phyloP scores from a whole-genome alignment of 2,329 filamentous ascomycete species.

The Rhytidhysteron rufulum region DNA sequence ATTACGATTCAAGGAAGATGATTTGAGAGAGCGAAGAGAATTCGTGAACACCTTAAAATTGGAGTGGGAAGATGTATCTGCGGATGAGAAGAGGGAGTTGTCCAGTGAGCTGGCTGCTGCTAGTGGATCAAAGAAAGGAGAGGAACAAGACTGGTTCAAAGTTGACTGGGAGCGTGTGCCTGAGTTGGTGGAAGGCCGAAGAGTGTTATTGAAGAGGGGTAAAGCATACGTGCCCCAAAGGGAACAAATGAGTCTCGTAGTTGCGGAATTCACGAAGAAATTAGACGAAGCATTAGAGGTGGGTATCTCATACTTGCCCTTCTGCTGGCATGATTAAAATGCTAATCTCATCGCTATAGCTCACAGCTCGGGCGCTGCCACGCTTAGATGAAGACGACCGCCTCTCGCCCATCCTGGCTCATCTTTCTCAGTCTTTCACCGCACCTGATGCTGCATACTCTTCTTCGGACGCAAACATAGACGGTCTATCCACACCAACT shows the following conservation, averaged over 20 bases:
- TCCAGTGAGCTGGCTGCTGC: conserved; percentile 59
- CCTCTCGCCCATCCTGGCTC: conserved; percentile 67
- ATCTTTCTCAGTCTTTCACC: conserved; percentile 94
- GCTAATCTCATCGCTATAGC: conserved; percentile 47
- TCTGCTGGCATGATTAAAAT: conserved; percentile 4
- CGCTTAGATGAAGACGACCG: conserved; percentile 95
- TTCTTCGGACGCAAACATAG: conserved; percentile 67
- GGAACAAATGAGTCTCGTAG: conserved; percentile 84
- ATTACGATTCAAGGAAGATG: conserved; percentile 74
- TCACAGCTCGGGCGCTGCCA: conserved; percentile 86
- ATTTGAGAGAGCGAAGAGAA: conserved; percentile 64
- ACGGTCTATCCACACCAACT: conserved; percentile 63
- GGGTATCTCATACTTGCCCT: conserved; percentile 18
- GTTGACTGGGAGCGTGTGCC: conserved; percentile 93
- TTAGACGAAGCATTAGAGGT: conserved; percentile 83
- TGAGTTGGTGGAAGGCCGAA: conserved; percentile 77
- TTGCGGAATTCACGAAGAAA: conserved; percentile 76
- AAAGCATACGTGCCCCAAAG: conserved; percentile 87
- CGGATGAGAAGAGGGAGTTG: conserved; percentile 72
- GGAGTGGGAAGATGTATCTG: conserved; percentile 77
- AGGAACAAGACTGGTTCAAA: conserved; percentile 91
- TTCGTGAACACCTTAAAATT: conserved; percentile 77
- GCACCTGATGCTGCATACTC: conserved; percentile 83
- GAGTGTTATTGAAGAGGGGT: conserved; percentile 72
- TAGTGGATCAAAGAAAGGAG: conserved; percentile 51